phyloP scores from a whole-genome alignment of 345 rosid species.

The Triadica sebifera region DNA sequence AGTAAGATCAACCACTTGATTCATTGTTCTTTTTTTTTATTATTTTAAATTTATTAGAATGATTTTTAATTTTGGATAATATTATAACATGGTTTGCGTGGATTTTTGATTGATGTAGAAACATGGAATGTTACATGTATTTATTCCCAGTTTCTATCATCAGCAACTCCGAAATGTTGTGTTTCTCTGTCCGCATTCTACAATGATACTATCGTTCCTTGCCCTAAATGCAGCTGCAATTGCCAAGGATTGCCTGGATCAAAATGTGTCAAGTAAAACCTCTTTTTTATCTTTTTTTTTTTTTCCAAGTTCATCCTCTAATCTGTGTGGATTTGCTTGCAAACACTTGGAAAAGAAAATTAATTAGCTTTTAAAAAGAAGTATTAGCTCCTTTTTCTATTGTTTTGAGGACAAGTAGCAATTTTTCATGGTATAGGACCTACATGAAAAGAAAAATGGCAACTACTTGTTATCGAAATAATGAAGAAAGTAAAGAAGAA shows the following conservation, averaged over 20 bases:
- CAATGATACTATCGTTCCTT: slow-evolving; percentile 56
- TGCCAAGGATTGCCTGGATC: slow-evolving; percentile 49
- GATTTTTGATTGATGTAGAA: slow-evolving; percentile 32
- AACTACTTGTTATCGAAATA: too few species aligned
- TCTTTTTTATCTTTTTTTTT: not conserved
- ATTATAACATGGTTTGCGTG: not conserved
- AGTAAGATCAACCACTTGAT: slow-evolving; percentile 29
- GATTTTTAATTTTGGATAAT: too few species aligned
- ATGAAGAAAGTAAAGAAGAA: too few species aligned
- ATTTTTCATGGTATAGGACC: too few species aligned
- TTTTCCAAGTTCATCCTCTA: too few species aligned
- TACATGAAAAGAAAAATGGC: too few species aligned
- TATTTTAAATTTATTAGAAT: too few species aligned
- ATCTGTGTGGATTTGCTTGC: too few species aligned
- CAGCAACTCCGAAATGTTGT: slow-evolving; percentile 71
- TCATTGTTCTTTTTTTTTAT: not conserved
- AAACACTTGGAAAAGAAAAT: too few species aligned
- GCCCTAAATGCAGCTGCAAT: slow-evolving; percentile 71
- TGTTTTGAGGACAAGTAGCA: too few species aligned
- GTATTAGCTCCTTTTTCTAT: too few species aligned
- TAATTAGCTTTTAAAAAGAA: too few species aligned
- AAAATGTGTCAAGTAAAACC: slow-evolving; percentile 50
- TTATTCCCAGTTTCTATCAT: slow-evolving; percentile 63
- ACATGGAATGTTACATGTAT: slow-evolving; percentile 72
- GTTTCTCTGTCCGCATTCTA: slow-evolving; percentile 84